Base-by-base conservation (phyloP, 225 moss, liverwort and hornwort species). In the Straminergon stramineum region DNA sequence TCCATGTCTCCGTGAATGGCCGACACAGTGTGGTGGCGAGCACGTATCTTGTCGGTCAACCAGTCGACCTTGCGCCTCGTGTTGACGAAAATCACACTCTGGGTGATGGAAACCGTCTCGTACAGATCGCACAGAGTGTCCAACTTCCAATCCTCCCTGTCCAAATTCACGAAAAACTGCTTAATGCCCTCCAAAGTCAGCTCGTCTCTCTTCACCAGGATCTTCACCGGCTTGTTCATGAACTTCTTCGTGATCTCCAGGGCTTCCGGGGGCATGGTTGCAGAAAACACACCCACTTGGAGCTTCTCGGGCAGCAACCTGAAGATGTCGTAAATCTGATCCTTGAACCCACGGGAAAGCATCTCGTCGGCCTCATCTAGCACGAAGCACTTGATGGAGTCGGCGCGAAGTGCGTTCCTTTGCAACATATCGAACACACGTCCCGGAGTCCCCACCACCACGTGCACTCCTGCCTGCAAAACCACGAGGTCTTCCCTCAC, bases 311-410 rank as follows among this genome's bases (percentile, higher is more conserved):
- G 93, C 53, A 96, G 83, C 61, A 94, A 82, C 94, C 94, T 92
- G 66, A 94, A 95, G 64, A 96, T 95, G 32, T 96, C 96, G 70
- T 95, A 95, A 83, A 96, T 96, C 93, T 95, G 95, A 87, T 96
- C 96, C 93, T 96, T 95, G 70, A 96, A 96, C 62, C 95, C 95
- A 48, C 96, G 91, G n/a, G 94, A 94, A 23, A 96, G 91, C 96
- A 96, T 96, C 84, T 96, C 94, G 85, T 96, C 94, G 30, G 96
- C 94, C 82, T 96, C 96, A 32, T 96, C 96, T 71, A 96, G 88
- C 77, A 96, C 94, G 22, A 95, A 95, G 89, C 93, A 96, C 90
- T 95, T 96, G 92, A 96, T 96, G 60, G 93, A 83, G 65, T 96
- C 94, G 17, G 94, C 93, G 31, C 94, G 93, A 39, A 96, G 87